Conservation (phyloP, 2,329 filamentous ascomycete species). For the Lachnum nothofagi region DNA sequence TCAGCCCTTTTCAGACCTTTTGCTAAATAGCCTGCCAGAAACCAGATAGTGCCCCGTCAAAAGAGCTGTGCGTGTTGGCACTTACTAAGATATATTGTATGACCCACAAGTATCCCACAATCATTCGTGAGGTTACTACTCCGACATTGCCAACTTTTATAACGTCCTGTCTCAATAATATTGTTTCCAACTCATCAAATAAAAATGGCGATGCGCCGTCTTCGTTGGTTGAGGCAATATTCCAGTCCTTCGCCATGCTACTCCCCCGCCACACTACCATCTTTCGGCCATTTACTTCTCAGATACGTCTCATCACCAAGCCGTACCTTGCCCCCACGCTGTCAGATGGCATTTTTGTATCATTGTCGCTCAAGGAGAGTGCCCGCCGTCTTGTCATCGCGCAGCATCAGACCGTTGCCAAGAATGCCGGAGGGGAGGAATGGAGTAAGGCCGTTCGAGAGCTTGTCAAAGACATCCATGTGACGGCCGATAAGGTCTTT, state of each 20-base stretch:
- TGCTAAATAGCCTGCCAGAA: conserved; percentile 49
- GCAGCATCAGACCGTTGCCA: conserved; percentile 76
- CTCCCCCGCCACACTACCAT: conserved; percentile 78
- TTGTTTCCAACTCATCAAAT: conserved; percentile 46
- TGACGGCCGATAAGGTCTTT: conserved; percentile 70
- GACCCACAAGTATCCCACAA: conserved; percentile 74
- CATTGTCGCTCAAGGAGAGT: conserved; percentile 49
- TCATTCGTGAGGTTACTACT: conserved; percentile 82
- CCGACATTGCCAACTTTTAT: conserved; percentile 73
- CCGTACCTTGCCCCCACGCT: conserved; percentile 60
- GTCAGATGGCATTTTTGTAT: conserved; percentile 44
- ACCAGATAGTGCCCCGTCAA: conserved; percentile 68
- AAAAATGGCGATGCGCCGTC: conserved; percentile 39
- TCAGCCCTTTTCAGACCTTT: not conserved
- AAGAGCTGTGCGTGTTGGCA: conserved; percentile 70
- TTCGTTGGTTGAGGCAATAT: conserved; percentile 59
- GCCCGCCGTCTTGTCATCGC: conserved; percentile 63
- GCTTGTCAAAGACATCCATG: conserved; percentile 61
- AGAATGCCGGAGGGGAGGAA: conserved; percentile 70
- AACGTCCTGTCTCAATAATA: conserved; percentile 64
- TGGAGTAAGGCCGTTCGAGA: conserved; percentile 65
- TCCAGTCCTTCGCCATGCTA: conserved; percentile 66
- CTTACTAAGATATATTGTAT: conserved; percentile 79
- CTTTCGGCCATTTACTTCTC: conserved; percentile 68
- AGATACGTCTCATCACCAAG: conserved; percentile 58